A percentile compares a stretch with the other conserved stretches of the same genome.
Conservation (phyloP, 2,329 filamentous ascomycete species). For the Pseudogymnoascus sp. region DNA sequence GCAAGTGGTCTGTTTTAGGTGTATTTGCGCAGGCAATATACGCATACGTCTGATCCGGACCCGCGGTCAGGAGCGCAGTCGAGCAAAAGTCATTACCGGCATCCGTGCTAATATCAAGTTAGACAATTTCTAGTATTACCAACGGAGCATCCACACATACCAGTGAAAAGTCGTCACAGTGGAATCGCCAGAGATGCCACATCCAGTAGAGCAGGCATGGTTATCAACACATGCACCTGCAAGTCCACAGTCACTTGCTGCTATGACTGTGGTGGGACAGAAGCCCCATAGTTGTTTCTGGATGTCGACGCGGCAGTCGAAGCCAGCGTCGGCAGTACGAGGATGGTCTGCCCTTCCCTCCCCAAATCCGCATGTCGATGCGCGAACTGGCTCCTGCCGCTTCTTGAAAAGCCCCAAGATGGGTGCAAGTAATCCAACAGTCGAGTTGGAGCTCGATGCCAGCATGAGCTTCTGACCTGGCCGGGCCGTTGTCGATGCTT, state of each 20-base stretch:
- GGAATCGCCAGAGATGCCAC: slow-evolving; percentile 23
- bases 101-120: slow-evolving; percentile 8
- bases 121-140: neutral
- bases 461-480: neutral
- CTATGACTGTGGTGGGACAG: slow-evolving; percentile 32
- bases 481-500: neutral
- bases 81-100: slow-evolving; percentile 28
- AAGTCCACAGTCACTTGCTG: slow-evolving; percentile 34
- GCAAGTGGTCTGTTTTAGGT: slow-evolving; percentile 7
- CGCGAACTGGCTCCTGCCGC: neutral
- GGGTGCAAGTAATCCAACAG: neutral
- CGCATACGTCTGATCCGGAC: slow-evolving; percentile 29
- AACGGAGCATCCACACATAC: slow-evolving; percentile 29
- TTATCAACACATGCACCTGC: slow-evolving; percentile 32
- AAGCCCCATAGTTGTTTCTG: slow-evolving; percentile 34
- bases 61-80: slow-evolving; percentile 29
- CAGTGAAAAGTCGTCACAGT: slow-evolving; percentile 25
- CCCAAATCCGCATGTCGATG: slow-evolving; percentile 27
- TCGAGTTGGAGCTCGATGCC: neutral
- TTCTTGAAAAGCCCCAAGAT: neutral
- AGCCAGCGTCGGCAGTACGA: slow-evolving; percentile 30
- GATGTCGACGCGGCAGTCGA: slow-evolving; percentile 32
- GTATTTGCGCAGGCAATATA: slow-evolving; percentile 31
- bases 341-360: slow-evolving; percentile 26
- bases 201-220: slow-evolving; percentile 28